Evolutionary conservation across 768 basidiomycete species (phyloP).

Genomic region (Boletus rubescentipes): DNA sequence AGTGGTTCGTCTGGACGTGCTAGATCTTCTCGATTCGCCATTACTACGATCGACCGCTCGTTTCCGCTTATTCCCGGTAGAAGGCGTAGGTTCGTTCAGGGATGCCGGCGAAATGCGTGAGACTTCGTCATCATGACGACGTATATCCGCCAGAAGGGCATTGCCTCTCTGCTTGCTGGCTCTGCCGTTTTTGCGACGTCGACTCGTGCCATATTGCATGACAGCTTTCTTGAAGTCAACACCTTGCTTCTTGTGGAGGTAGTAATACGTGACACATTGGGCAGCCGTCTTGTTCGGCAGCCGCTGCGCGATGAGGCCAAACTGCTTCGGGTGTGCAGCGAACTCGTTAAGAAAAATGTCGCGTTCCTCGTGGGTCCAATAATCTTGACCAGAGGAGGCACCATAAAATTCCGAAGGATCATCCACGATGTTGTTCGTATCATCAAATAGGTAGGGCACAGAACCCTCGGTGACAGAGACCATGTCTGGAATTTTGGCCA

Average conservation of each 20-base stretch:
- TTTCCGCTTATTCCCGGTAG: slow-evolving; percentile 41
- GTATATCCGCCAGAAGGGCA: slow-evolving; percentile 77
- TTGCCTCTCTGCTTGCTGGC: slow-evolving; percentile 79
- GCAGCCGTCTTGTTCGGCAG: slow-evolving; percentile 82
- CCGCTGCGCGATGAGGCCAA: slow-evolving; percentile 83
- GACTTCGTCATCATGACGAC: slow-evolving; percentile 61
- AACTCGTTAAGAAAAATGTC: slow-evolving; percentile 77
- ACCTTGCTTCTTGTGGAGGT: slow-evolving; percentile 85
- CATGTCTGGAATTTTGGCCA: slow-evolving; percentile 92
- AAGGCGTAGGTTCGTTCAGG: slow-evolving; percentile 24
- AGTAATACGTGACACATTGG: slow-evolving; percentile 93
- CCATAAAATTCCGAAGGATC: slow-evolving; percentile 79
- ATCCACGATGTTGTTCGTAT: slow-evolving; percentile 78
- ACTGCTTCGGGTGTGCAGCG: slow-evolving; percentile 88
- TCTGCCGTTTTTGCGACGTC: slow-evolving; percentile 57
- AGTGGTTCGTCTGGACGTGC: slow-evolving; percentile 38
- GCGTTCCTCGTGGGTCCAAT: slow-evolving; percentile 89
- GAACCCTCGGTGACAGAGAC: slow-evolving; percentile 62
- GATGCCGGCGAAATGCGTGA: slow-evolving; percentile 26
- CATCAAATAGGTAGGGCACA: slow-evolving; percentile 69
- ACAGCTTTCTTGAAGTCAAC: slow-evolving; percentile 85
- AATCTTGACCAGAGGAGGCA: slow-evolving; percentile 66
- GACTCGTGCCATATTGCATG: slow-evolving; percentile 61
- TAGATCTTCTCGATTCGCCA: slow-evolving; percentile 36
- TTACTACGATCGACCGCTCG: slow-evolving; percentile 33